A percentile compares a stretch with the other conserved stretches of the same genome.
Conservation (phyloP, 2,329 filamentous ascomycete species). For the Orbilia oligospora region DNA sequence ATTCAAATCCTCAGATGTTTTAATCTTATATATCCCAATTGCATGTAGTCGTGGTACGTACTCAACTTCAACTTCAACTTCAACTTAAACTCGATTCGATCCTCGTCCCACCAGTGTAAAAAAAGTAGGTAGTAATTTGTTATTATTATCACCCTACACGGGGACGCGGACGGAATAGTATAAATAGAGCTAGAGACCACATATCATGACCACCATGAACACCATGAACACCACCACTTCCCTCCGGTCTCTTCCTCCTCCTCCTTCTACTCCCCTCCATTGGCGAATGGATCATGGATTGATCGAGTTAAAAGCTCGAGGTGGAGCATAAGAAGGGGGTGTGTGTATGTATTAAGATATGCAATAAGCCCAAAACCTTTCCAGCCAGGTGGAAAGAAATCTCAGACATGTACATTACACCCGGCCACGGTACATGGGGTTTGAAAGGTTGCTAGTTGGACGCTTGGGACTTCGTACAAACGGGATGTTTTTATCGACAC, state of each 20-base stretch:
- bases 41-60: conserved; percentile 2
- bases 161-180: conserved; percentile 35
- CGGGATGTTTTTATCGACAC: conserved; percentile 36
- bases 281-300: conserved; percentile 51
- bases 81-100: neutral
- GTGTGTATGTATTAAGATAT: conserved; percentile 48
- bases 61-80: too few relatives aligned
- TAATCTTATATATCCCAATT: conserved; percentile 12
- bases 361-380: conserved; percentile 53
- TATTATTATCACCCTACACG: conserved; percentile 8
- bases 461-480: conserved; percentile 29
- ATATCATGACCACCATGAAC: conserved; percentile 28
- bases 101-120: conserved; percentile 4
- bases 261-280: conserved; percentile 29
- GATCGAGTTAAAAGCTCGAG: conserved; percentile 40
- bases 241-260: too few relatives aligned
- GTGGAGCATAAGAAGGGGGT: conserved; percentile 29
- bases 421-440: conserved; percentile 57
- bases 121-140: neutral
- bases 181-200: conserved; percentile 58
- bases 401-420: conserved; percentile 61
- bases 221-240: too few relatives aligned
- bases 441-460: conserved; percentile 61
- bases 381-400: conserved; percentile 52
- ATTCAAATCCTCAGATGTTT: too few relatives aligned